Conservation (phyloP, 805 yeast genomes). For the Ogataea corticis region DNA sequence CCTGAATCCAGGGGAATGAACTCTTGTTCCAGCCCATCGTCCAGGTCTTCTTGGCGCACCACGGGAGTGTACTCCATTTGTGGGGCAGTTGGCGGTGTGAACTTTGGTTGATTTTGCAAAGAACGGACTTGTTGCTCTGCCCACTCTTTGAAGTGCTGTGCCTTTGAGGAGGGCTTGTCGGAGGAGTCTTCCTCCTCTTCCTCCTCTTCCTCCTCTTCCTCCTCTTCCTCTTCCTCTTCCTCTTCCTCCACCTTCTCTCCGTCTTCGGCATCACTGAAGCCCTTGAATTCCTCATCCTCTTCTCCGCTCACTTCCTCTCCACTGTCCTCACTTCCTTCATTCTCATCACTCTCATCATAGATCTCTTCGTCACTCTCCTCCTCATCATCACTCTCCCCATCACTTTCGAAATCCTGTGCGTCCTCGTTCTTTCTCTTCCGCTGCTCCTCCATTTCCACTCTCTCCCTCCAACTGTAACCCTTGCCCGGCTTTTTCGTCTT, state of each 20-base stretch:
- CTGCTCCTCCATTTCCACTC: slow-evolving; percentile 36
- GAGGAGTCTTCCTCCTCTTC: slow-evolving; percentile 34
- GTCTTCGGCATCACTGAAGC: slow-evolving; percentile 28
- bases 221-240: slow-evolving; percentile 28
- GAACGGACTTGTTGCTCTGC: slow-evolving; percentile 72
- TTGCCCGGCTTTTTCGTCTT: slow-evolving; percentile 50
- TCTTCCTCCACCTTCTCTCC: slow-evolving; percentile 28
- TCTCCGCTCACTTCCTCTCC: slow-evolving; percentile 27
- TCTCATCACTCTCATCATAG: slow-evolving; percentile 21
- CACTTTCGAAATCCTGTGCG: slow-evolving; percentile 26
- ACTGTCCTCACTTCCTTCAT: slow-evolving; percentile 19
- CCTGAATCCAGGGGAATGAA: slow-evolving; percentile 57
- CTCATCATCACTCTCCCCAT: slow-evolving; percentile 26
- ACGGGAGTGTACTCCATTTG: slow-evolving; percentile 52
- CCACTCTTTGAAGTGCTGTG: slow-evolving; percentile 82
- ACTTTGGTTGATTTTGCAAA: slow-evolving; percentile 58
- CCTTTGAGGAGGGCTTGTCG: slow-evolving; percentile 42
- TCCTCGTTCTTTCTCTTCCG: slow-evolving; percentile 29
- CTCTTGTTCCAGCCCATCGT: slow-evolving; percentile 64
- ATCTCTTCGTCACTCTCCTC: slow-evolving; percentile 23
- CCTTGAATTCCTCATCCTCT: slow-evolving; percentile 9
- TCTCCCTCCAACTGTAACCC: slow-evolving; percentile 75
- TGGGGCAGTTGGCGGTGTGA: slow-evolving; percentile 51
- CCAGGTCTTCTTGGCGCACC: slow-evolving; percentile 68
- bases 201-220: slow-evolving; percentile 28